These are phyloP conservation scores for Aspergillus tubingensis DNA, from an alignment of 2,329 filamentous ascomycete species.

Conservation along the genomic window DNA sequence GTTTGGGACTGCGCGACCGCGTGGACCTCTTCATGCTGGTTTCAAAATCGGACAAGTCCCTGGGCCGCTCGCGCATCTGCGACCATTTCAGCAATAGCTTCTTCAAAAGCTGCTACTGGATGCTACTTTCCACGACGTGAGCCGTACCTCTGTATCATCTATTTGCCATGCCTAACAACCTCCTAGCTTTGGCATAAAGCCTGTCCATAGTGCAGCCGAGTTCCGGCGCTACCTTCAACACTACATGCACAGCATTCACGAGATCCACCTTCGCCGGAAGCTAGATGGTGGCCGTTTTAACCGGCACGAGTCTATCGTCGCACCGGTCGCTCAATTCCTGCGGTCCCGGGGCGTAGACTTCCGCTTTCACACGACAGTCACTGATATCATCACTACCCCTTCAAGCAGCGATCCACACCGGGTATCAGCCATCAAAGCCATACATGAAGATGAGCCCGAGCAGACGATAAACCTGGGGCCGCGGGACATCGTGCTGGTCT, in stretches of 20 bases:
- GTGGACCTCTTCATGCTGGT: conserved; percentile 22
- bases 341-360: conserved; percentile 29
- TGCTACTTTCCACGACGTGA: conserved; percentile 27
- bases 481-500: conserved; percentile 45
- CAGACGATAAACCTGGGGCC: conserved; percentile 24
- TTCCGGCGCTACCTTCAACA: conserved; percentile 28
- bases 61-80: conserved; percentile 20
- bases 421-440: conserved; percentile 28
- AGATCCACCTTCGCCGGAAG: conserved; percentile 17
- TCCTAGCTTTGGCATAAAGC: conserved; percentile 30
- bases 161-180: background rate
- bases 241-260: conserved; percentile 25
- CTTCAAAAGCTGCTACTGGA: conserved; percentile 31
- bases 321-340: conserved; percentile 29
- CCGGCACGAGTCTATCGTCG: conserved; percentile 28
- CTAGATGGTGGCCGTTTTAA: conserved; percentile 29
- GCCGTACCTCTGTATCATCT: background rate
- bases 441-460: conserved; percentile 18
- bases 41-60: conserved; percentile 18
- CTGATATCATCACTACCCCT: conserved; percentile 26
- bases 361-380: conserved; percentile 27
- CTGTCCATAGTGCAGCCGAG: conserved; percentile 33
- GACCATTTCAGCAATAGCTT: conserved; percentile 23
- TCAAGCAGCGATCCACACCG: conserved; percentile 14
- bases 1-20: conserved; percentile 20